Percentiles rank a stretch among this genome's conserved stretches.
phyloP scores from a whole-genome alignment of 768 basidiomycete species.

The Albatrellus ellisii region DNA sequence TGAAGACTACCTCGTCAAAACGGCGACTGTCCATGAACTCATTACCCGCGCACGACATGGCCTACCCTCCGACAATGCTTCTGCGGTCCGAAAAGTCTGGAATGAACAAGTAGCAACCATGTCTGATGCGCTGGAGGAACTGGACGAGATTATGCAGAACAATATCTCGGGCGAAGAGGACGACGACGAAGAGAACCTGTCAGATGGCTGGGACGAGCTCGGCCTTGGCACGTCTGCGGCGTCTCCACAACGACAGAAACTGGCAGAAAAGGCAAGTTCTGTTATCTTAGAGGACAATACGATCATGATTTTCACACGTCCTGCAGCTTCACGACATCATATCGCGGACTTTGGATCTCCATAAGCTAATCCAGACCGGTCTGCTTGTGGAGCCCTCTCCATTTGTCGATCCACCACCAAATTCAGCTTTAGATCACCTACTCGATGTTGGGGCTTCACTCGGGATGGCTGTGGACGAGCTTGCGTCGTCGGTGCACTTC shows the following conservation, averaged over 20 bases:
- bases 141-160: constrained; percentile 1
- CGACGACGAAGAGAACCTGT: background rate
- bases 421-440: constrained; percentile 6
- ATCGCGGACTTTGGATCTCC: constrained; percentile 1
- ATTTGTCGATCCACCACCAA: background rate
- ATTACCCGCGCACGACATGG: constrained; percentile 33
- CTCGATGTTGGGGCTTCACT: constrained; percentile 9
- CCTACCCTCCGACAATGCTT: constrained; percentile 14
- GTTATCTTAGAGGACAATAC: background rate
- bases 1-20: constrained; percentile 42
- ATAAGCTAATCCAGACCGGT: background rate
- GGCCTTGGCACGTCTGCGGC: constrained; percentile 3
- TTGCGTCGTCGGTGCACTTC: constrained; percentile 7
- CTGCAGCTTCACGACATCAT: constrained; percentile 6
- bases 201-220: constrained; percentile 11
- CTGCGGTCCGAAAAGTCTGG: constrained; percentile 16
- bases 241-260: constrained; percentile 4
- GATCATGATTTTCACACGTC: background rate
- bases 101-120: constrained; percentile 8
- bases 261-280: constrained; percentile 8
- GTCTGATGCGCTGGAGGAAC: constrained; percentile 6
- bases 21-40: constrained; percentile 47
- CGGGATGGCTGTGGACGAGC: constrained; percentile 8
- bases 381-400: constrained; percentile 2
- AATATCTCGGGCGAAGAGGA: background rate